A percentile compares a stretch with the other conserved stretches of the same genome.
Evolutionary conservation across 2,329 filamentous ascomycete species (phyloP).

Genomic region (Diaporthe velutina): DNA sequence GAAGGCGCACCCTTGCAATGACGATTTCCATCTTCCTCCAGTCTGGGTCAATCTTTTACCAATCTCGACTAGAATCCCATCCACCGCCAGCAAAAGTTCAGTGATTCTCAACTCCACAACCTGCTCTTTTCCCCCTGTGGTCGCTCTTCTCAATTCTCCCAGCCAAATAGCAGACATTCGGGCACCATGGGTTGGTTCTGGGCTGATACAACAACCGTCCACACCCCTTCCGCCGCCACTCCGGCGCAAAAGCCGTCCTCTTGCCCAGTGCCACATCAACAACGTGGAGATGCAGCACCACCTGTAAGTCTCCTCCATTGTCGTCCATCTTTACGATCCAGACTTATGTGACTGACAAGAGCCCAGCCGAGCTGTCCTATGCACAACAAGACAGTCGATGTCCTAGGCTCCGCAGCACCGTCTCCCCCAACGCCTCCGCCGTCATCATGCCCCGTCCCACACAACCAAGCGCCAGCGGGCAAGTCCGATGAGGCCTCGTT

Average conservation of each 20-base stretch:
- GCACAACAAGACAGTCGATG: constrained; percentile 66
- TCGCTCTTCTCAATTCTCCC: background rate
- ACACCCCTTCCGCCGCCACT: constrained; percentile 36
- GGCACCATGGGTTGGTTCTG: constrained; percentile 73
- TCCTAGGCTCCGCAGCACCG: constrained; percentile 53
- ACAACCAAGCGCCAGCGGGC: constrained; percentile 46
- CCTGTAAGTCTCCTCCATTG: constrained; percentile 51
- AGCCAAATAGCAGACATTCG: background rate
- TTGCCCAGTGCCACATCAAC: constrained; percentile 41
- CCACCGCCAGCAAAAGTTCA: background rate
- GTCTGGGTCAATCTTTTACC: constrained; percentile 33
- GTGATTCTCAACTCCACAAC: background rate
- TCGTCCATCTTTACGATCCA: background rate
- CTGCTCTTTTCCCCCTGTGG: background rate
- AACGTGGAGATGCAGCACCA: constrained; percentile 50
- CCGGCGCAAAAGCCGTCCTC: constrained; percentile 36
- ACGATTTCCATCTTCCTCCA: constrained; percentile 29
- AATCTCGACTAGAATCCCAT: background rate
- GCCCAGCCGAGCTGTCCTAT: constrained; percentile 67
- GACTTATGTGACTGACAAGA: constrained; percentile 42
- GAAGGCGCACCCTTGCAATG: constrained; percentile 27
- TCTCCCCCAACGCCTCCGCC: constrained; percentile 47
- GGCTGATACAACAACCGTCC: constrained; percentile 61
- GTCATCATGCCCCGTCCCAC: constrained; percentile 61
- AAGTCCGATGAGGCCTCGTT: constrained; percentile 54